Percentiles rank a stretch among this genome's conserved stretches.
Conservation (phyloP, 2,329 filamentous ascomycete genomes). For the Aspergillus sp. region DNA sequence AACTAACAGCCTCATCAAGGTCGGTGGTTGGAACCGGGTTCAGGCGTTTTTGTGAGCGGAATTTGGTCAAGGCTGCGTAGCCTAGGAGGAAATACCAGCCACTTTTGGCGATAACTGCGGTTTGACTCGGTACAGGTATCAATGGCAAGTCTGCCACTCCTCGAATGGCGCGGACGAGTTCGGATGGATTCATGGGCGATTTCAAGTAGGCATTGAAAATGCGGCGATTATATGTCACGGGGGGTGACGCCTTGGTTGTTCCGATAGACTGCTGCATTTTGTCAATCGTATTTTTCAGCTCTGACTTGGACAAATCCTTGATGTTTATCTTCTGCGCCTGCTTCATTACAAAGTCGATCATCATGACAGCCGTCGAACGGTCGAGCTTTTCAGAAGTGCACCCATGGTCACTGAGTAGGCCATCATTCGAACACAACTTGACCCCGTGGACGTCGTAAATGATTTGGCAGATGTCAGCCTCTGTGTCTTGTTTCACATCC, state of each 20-base stretch:
- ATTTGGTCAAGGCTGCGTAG: constrained; percentile 84
- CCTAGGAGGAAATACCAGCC: constrained; percentile 93
- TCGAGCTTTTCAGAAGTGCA: constrained; percentile 77
- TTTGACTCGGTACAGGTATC: constrained; percentile 68
- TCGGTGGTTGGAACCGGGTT: constrained; percentile 80
- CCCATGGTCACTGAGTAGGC: constrained; percentile 71
- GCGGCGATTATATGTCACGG: constrained; percentile 83
- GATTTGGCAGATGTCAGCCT: constrained; percentile 82
- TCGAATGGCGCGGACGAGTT: constrained; percentile 75
- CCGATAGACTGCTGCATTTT: constrained; percentile 88
- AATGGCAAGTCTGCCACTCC: constrained; percentile 75
- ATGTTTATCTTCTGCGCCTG: constrained; percentile 82
- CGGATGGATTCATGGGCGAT: constrained; percentile 76
- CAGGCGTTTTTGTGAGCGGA: constrained; percentile 74
- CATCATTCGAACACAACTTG: constrained; percentile 69
- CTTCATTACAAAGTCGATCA: constrained; percentile 79
- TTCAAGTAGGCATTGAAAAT: constrained; percentile 80
- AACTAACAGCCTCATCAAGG: constrained; percentile 75
- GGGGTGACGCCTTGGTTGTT: constrained; percentile 69
- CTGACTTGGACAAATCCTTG: constrained; percentile 88
- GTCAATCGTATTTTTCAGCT: constrained; percentile 86
- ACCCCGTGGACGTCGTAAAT: constrained; percentile 80
- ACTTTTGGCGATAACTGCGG: constrained; percentile 68
- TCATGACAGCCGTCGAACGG: constrained; percentile 72
- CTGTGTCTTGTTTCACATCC: constrained; percentile 75